A percentile compares a stretch with the other conserved stretches of the same genome.
These are phyloP conservation scores for Clavulina sp. DNA, from an alignment of 768 basidiomycete genomes.

Conservation along the genomic window DNA sequence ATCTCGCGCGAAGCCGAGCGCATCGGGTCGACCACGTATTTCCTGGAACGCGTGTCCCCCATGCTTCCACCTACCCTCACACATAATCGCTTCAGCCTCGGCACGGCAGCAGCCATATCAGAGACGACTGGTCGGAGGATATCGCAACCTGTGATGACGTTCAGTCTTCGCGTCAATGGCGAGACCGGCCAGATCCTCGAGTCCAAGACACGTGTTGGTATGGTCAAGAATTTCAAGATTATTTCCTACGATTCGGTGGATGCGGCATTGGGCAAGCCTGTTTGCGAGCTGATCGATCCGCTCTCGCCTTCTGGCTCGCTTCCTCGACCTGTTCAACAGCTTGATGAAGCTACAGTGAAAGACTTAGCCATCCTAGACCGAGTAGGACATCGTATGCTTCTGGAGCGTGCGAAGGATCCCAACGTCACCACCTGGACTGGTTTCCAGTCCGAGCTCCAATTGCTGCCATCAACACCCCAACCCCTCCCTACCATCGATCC, in stretches of 20 bases:
- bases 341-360: no score
- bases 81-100: constrained; percentile 33
- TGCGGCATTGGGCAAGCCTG: constrained; percentile 27
- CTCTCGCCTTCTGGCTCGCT: no score
- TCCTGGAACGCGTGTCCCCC: constrained; percentile 41
- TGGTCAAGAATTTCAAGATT: constrained; percentile 48
- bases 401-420: no score
- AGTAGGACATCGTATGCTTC: no score
- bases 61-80: constrained; percentile 53
- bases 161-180: constrained; percentile 60
- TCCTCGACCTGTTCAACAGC: no score
- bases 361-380: no score
- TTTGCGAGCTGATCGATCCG: no score
- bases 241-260: constrained; percentile 59
- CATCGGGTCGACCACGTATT: constrained; percentile 40
- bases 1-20: constrained; percentile 40
- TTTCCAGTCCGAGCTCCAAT: not conserved
- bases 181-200: constrained; percentile 48
- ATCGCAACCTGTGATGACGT: constrained; percentile 45
- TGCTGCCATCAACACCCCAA: no score
- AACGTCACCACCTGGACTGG: not conserved
- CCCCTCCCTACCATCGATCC: constrained; percentile 16
- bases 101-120: constrained; percentile 18
- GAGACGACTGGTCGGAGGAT: constrained; percentile 8
- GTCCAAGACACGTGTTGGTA: constrained; percentile 46